Evolutionary conservation across 345 rosid genomes (phyloP), one percentile per base, ranked within the genome.

Genomic region (Populus alba): DNA sequence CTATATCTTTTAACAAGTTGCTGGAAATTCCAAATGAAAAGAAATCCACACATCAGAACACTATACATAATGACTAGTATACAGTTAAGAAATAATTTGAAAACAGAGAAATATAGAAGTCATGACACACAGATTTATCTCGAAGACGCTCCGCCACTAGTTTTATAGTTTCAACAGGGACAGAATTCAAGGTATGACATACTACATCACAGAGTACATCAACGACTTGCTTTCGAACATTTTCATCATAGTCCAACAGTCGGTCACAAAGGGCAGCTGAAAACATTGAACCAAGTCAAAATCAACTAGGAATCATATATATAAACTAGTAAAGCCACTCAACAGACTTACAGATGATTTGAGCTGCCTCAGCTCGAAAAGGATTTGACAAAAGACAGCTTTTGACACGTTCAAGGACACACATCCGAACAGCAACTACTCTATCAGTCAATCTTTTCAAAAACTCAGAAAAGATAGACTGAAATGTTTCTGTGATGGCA

Each of bases 201-300:
- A 93, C 91, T 85, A 90, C 95, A 84, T 94, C 94, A 77, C 94
- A 90, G 78, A 94, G 90, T 35, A 94, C 97, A 79, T 89, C 90
- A 88, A 96, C 98, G 75, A 94, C 99, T 88, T 89, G 93, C 89
- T 92, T 94, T 68, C 99, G 89, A 72, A 96, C 92, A 77, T 92
- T 92, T 88, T 96, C 99, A 86, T 96, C 99, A 79, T 88, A 94
- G 88, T 96, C 99, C 90, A 94, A 85, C 75, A 96, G 91, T 69
- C 99, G 95, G 68, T 96, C 99, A 85, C 98, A 90, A 25, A 96
- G 92, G 18, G 97, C 97, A 89, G 92, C 99, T 96, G 88, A 80
- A 71, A 82, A 75, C 72, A 78, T 65, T 72, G 61, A 76, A 61
- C 39, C 66, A 70, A 43, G 70, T 70, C 35, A 85, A 76, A 57